Conservation (phyloP, 441 rosid genomes). For the Flueggea neowawraea region DNA sequence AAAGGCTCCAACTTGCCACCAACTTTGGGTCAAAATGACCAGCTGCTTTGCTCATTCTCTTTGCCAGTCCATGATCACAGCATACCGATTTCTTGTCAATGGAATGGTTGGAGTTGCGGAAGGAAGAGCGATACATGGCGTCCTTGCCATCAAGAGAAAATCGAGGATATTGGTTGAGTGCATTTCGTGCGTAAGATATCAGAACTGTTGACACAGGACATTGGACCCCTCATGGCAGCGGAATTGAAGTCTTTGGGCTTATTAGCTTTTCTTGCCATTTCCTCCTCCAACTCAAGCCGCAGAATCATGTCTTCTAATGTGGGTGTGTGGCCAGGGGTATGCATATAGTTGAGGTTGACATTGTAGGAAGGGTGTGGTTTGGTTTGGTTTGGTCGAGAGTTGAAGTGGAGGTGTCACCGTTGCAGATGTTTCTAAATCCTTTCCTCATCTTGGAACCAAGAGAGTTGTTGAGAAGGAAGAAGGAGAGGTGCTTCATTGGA, state of each 20-base stretch:
- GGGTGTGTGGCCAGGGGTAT: constrained; percentile 12
- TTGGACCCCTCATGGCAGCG: constrained; percentile 31
- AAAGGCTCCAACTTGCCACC: no score
- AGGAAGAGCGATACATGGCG: constrained; percentile 83
- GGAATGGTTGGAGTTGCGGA: constrained; percentile 24
- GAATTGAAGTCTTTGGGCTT: constrained; percentile 14
- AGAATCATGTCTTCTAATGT: constrained; percentile 73
- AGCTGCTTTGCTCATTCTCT: no score
- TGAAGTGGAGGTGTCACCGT: constrained; percentile 65
- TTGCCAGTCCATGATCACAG: no score
- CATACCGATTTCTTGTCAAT: neutral
- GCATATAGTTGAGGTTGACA: neutral
- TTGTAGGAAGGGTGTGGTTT: neutral
- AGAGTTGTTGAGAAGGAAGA: constrained; percentile 57
- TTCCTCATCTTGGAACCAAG: constrained; percentile 65
- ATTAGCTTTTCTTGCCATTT: constrained; percentile 49
- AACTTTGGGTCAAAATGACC: no score
- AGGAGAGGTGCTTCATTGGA: constrained; percentile 62
- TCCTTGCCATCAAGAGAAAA: constrained; percentile 91
- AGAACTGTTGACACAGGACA: constrained; percentile 81
- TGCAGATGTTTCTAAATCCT: constrained; percentile 54
- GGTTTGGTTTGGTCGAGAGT: constrained; percentile 66
- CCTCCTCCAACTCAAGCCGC: constrained; percentile 75
- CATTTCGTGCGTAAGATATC: constrained; percentile 75
- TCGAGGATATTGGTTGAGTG: constrained; percentile 83